Conservation (phyloP, 2,329 filamentous ascomycete species). For the Elsinoe arachidis region DNA sequence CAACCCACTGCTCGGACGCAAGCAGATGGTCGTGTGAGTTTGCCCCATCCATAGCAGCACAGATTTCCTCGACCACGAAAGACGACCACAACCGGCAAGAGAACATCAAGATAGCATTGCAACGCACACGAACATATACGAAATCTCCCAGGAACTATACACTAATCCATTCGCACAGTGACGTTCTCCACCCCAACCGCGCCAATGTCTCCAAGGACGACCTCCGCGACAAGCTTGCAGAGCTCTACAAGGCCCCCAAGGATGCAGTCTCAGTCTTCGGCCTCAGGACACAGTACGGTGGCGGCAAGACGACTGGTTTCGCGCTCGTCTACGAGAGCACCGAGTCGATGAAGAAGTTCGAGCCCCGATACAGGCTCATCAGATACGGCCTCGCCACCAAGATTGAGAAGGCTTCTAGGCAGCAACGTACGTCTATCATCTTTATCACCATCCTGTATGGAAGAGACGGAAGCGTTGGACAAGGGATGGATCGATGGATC, state of each 20-base stretch:
- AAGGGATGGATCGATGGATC: neutral
- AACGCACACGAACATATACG: neutral
- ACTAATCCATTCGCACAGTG: conserved; percentile 48
- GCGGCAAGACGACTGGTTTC: conserved; percentile 99
- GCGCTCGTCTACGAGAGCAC: conserved; percentile 96
- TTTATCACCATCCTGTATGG: neutral
- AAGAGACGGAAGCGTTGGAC: neutral
- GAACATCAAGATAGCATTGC: neutral
- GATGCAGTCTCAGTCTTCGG: conserved; percentile 97
- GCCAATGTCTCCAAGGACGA: conserved; percentile 99
- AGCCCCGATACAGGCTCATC: conserved; percentile 95
- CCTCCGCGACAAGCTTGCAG: conserved; percentile 86
- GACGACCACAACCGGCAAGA: neutral
- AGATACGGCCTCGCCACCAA: conserved; percentile 86
- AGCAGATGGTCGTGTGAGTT: conserved; percentile 95
- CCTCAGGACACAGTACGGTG: conserved; percentile 97
- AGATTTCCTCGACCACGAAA: conserved; percentile 11
- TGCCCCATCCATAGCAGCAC: conserved; percentile 6
- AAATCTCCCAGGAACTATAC: neutral
- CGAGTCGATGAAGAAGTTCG: conserved; percentile 99
- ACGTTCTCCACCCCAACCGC: conserved; percentile 98
- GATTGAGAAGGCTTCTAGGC: conserved; percentile 94
- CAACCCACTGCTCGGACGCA: conserved; percentile 96
- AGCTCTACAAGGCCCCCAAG: conserved; percentile 97
- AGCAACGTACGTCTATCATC: conserved; percentile 76